Evolutionary conservation across 2,329 filamentous ascomycete species (phyloP).

Genomic region (Microcera coccophila): DNA sequence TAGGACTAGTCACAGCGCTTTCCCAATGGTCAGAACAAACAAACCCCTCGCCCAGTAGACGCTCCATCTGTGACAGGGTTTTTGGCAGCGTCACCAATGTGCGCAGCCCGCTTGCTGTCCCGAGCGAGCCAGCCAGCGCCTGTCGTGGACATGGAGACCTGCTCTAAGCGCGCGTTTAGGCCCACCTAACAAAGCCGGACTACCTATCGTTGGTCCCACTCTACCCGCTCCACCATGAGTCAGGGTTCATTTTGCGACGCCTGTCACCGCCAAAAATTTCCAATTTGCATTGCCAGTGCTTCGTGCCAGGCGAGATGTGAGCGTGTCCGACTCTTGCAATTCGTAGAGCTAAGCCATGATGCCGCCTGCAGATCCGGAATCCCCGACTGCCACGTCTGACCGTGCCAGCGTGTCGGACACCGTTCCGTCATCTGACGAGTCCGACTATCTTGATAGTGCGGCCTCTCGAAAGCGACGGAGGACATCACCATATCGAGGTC

Average conservation of each 20-base stretch:
- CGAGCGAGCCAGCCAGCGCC: neutral
- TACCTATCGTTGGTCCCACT: conserved; percentile 12
- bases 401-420: conserved; percentile 13
- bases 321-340: conserved; percentile 19
- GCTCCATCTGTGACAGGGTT: conserved; percentile 1
- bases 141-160: neutral
- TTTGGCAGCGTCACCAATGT: neutral
- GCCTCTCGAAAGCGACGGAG: conserved; percentile 45
- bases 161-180: conserved; percentile 30
- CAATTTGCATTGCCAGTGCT: conserved; percentile 11
- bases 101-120: neutral
- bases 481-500: conserved; percentile 26
- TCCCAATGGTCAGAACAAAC: conserved; percentile 8
- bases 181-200: no score
- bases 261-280: conserved; percentile 27
- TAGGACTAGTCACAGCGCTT: neutral
- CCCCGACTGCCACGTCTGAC: conserved; percentile 16
- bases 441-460: conserved; percentile 47
- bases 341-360: conserved; percentile 21
- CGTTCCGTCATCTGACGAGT: conserved; percentile 36
- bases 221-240: conserved; percentile 6
- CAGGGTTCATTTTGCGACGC: conserved; percentile 21
- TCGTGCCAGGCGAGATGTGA: conserved; percentile 8
- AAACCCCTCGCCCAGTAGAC: neutral
- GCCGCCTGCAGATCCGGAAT: conserved; percentile 17